A percentile compares a stretch with the other conserved stretches of the same genome.
Evolutionary conservation across 2,329 filamentous ascomycete species (phyloP).

Genomic region (Aspergillus nomiae): DNA sequence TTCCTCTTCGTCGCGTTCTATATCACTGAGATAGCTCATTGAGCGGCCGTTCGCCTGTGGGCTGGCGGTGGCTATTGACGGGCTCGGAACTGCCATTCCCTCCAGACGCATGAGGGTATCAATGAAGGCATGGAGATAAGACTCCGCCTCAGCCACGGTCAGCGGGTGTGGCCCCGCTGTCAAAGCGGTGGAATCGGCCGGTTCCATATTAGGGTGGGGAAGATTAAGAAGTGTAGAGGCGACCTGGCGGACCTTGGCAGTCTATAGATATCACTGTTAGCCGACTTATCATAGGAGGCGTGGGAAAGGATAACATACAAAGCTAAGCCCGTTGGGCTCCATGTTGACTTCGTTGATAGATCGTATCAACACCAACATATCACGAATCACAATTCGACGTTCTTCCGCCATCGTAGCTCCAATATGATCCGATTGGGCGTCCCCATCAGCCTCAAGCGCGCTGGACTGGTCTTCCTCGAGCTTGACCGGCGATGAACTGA

Average conservation of each 20-base stretch:
- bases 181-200: constrained; percentile 42
- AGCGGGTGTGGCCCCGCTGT: constrained; percentile 32
- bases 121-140: constrained; percentile 71
- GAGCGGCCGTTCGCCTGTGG: constrained; percentile 32
- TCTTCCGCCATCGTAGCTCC: constrained; percentile 71
- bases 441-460: constrained; percentile 30
- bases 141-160: constrained; percentile 60
- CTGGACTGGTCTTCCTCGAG: constrained; percentile 25
- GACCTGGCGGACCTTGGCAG: constrained; percentile 82
- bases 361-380: constrained; percentile 72
- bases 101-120: constrained; percentile 76
- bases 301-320: constrained; percentile 53
- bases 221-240: constrained; percentile 75
- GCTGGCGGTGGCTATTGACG: constrained; percentile 29
- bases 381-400: constrained; percentile 77
- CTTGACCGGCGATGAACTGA: constrained; percentile 20
- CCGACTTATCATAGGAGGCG: not conserved
- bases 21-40: constrained; percentile 41
- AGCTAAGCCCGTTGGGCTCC: constrained; percentile 69
- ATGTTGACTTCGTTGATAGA: constrained; percentile 83
- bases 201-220: constrained; percentile 39
- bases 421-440: constrained; percentile 52
- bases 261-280: constrained; percentile 45
- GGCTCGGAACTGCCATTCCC: constrained; percentile 49
- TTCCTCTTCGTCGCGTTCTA: constrained; percentile 74